Percentiles rank a stretch among this genome's conserved stretches.
Evolutionary conservation across 225 moss, liverwort and hornwort species (phyloP).

Genomic region (Thuidium tamariscinum): DNA sequence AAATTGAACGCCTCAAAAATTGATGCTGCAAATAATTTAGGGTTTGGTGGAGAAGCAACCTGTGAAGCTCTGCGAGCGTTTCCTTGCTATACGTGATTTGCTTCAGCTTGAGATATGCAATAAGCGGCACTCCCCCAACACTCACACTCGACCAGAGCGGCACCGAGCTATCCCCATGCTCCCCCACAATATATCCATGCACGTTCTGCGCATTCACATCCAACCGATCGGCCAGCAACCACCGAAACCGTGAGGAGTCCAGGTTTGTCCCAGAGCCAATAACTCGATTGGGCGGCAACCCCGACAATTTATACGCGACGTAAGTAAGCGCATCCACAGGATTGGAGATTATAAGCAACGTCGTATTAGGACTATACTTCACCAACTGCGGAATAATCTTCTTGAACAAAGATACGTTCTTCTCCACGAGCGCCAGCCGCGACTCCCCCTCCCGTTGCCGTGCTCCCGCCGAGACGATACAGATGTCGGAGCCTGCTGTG

Average conservation of each 20-base stretch:
- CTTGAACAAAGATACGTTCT: slow-evolving; percentile 61
- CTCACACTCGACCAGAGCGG: slow-evolving; percentile 78
- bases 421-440: slow-evolving; percentile 67
- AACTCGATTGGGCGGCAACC: slow-evolving; percentile 65
- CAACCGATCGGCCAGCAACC: slow-evolving; percentile 52
- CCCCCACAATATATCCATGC: slow-evolving; percentile 77
- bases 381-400: slow-evolving; percentile 72
- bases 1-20: not conserved
- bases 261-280: slow-evolving; percentile 88
- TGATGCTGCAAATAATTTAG: not conserved
- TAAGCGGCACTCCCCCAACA: slow-evolving; percentile 55
- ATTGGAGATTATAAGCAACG: slow-evolving; percentile 68
- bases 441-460: slow-evolving; percentile 80
- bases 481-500: slow-evolving; percentile 67
- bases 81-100: slow-evolving; percentile 14
- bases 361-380: slow-evolving; percentile 61
- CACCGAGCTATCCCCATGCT: slow-evolving; percentile 88
- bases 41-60: not conserved
- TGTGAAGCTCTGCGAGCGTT: slow-evolving; percentile 46
- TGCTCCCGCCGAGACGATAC: slow-evolving; percentile 78
- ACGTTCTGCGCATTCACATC: slow-evolving; percentile 77
- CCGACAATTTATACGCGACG: slow-evolving; percentile 62
- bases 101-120: slow-evolving; percentile 24
- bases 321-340: slow-evolving; percentile 79
- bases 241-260: slow-evolving; percentile 69